These are phyloP conservation scores for Candida cerambycidarum DNA, from an alignment of 805 yeast genomes.

Conservation along the genomic window DNA sequence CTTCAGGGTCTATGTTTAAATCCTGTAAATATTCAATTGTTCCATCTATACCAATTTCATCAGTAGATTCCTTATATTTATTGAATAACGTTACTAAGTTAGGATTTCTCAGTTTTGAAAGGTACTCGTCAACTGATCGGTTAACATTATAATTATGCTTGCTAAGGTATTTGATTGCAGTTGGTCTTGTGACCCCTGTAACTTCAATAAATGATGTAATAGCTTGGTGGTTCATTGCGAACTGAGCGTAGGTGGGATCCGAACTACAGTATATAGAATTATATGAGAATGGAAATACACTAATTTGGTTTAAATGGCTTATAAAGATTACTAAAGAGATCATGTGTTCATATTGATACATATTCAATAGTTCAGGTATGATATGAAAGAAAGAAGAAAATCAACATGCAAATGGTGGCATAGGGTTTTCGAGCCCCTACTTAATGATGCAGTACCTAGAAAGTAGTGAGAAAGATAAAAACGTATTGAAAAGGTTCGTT, in stretches of 20 bases:
- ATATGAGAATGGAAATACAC: too few species aligned
- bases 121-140: conserved; percentile 32
- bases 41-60: conserved; percentile 72
- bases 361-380: too few species aligned
- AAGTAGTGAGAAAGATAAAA: not conserved
- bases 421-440: not conserved
- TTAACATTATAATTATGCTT: conserved; percentile 28
- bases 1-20: conserved; percentile 71
- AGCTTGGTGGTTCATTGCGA: conserved; percentile 1
- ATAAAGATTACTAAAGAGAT: too few species aligned
- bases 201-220: conserved; percentile 33
- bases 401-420: not conserved
- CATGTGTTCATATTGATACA: too few species aligned
- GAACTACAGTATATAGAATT: not conserved
- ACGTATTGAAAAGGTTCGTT: not conserved
- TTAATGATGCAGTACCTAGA: not conserved
- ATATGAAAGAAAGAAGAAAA: too few species aligned
- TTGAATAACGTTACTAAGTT: conserved; percentile 33
- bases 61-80: conserved; percentile 28
- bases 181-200: conserved; percentile 35
- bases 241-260: not conserved
- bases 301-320: too few species aligned
- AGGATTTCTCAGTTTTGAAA: conserved; percentile 16
- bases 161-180: conserved; percentile 39
- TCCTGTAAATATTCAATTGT: conserved; percentile 68